Evolutionary conservation across 2,329 filamentous ascomycete genomes (phyloP).

Genomic region (Juglanconis juglandina): DNA sequence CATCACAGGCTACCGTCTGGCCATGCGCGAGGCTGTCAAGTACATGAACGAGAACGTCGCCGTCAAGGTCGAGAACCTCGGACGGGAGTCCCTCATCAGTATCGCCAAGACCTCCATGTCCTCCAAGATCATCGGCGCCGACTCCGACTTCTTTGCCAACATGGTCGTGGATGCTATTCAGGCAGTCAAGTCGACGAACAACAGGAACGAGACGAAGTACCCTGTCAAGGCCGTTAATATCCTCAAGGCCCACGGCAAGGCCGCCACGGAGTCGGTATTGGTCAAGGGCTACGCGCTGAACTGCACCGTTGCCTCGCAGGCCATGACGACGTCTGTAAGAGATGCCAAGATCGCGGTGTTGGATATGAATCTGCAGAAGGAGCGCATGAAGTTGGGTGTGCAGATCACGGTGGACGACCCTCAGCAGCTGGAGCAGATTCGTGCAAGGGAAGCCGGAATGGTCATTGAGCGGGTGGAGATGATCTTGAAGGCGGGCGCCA

Average conservation of each 20-base stretch:
- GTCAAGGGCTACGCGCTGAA: slow-evolving; percentile 97
- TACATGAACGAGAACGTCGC: slow-evolving; percentile 99
- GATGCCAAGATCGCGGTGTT: slow-evolving; percentile 96
- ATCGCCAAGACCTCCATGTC: slow-evolving; percentile 99
- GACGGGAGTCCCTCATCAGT: slow-evolving; percentile 83
- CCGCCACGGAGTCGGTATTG: slow-evolving; percentile 78
- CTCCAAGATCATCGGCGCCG: slow-evolving; percentile 94
- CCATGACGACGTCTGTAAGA: slow-evolving; percentile 87
- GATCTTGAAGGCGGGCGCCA: slow-evolving; percentile 95
- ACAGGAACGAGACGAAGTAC: slow-evolving; percentile 87
- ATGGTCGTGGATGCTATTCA: slow-evolving; percentile 97
- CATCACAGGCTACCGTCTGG: slow-evolving; percentile 95
- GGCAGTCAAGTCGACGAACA: slow-evolving; percentile 90
- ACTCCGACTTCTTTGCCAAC: slow-evolving; percentile 94
- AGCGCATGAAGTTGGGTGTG: slow-evolving; percentile 97
- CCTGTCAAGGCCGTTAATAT: slow-evolving; percentile 99
- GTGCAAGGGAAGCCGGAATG: slow-evolving; percentile 87
- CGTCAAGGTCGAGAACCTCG: slow-evolving; percentile 89
- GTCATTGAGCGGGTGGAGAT: slow-evolving; percentile 91
- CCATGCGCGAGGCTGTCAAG: slow-evolving; percentile 91
- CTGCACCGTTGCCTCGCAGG: slow-evolving; percentile 97
- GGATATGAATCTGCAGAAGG: slow-evolving; percentile 98
- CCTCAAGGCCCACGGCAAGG: slow-evolving; percentile 96
- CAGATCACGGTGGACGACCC: slow-evolving; percentile 98
- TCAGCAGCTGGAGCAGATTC: slow-evolving; percentile 94